Percentiles rank a stretch among this genome's conserved stretches.
phyloP scores from a whole-genome alignment of 2,329 filamentous ascomycete species.

The Trichoderma asperellum region DNA sequence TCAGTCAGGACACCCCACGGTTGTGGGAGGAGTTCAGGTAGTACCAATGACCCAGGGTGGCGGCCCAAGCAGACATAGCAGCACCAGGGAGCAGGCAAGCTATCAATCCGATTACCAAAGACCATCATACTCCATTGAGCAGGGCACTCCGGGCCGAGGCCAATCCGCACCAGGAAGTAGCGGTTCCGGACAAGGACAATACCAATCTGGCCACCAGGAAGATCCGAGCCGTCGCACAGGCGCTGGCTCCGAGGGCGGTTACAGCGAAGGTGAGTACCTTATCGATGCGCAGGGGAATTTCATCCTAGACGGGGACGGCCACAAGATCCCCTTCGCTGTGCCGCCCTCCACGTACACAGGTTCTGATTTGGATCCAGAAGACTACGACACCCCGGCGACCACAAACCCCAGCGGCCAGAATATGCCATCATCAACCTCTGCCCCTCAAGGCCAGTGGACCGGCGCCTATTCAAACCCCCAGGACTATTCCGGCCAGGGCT shows the following conservation, averaged over 20 bases:
- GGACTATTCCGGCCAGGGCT: constrained; percentile 70
- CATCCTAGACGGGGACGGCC: constrained; percentile 63
- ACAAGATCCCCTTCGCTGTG: constrained; percentile 58
- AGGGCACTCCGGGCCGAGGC: constrained; percentile 46
- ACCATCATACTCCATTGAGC: constrained; percentile 43
- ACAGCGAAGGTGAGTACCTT: constrained; percentile 73
- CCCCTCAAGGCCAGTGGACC: constrained; percentile 46
- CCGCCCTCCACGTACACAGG: constrained; percentile 49
- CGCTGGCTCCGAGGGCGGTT: constrained; percentile 61
- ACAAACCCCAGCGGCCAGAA: constrained; percentile 45
- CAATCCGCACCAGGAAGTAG: constrained; percentile 38
- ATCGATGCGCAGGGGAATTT: constrained; percentile 65
- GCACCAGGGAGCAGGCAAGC: constrained; percentile 45
- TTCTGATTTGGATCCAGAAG: constrained; percentile 59
- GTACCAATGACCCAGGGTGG: constrained; percentile 77
- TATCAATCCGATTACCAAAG: constrained; percentile 41
- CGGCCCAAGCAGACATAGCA: constrained; percentile 59
- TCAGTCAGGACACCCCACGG: constrained; percentile 82
- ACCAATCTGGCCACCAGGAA: constrained; percentile 35
- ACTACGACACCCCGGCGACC: constrained; percentile 60
- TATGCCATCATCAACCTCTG: constrained; percentile 37
- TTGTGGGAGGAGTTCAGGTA: constrained; percentile 92
- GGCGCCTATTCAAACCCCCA: constrained; percentile 48
- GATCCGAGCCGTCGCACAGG: constrained; percentile 33
- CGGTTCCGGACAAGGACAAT: constrained; percentile 32